Conservation (phyloP, 306 rosid species). For the Luffa acutangula region DNA sequence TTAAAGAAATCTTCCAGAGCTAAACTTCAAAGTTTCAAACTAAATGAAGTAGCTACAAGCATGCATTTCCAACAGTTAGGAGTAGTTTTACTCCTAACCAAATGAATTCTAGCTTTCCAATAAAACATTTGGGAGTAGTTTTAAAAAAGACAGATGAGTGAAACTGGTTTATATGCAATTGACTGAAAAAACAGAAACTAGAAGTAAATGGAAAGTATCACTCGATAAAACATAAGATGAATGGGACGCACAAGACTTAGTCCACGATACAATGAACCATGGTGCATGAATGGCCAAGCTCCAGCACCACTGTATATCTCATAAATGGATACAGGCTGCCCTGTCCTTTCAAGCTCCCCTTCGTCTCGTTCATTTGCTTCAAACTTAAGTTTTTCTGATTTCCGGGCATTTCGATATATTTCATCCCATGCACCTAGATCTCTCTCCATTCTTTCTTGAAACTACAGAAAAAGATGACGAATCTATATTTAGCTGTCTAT, state of each 20-base stretch:
- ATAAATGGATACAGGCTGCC: slow-evolving; percentile 80
- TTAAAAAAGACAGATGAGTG: not conserved
- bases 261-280: slow-evolving; percentile 92
- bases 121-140: not conserved
- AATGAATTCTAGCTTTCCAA: not conserved
- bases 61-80: not conserved
- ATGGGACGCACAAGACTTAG: slow-evolving; percentile 76
- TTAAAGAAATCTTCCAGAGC: not conserved
- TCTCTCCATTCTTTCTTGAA: slow-evolving; percentile 68
- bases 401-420: slow-evolving; percentile 78
- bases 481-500: slow-evolving; percentile 15
- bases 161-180: not conserved
- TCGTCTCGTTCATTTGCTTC: slow-evolving; percentile 96
- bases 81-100: not conserved
- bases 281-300: slow-evolving; percentile 87
- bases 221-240: not conserved
- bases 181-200: slow-evolving; percentile 1
- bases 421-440: slow-evolving; percentile 67
- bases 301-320: slow-evolving; percentile 85
- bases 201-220: not conserved
- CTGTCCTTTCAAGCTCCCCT: slow-evolving; percentile 95
- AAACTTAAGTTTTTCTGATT: slow-evolving; percentile 76
- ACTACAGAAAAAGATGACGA: slow-evolving; percentile 33
- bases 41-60: not conserved
- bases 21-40: not conserved